Evolutionary conservation across 805 yeast species (phyloP).

Genomic region (Sporopachydermia quercuum): DNA sequence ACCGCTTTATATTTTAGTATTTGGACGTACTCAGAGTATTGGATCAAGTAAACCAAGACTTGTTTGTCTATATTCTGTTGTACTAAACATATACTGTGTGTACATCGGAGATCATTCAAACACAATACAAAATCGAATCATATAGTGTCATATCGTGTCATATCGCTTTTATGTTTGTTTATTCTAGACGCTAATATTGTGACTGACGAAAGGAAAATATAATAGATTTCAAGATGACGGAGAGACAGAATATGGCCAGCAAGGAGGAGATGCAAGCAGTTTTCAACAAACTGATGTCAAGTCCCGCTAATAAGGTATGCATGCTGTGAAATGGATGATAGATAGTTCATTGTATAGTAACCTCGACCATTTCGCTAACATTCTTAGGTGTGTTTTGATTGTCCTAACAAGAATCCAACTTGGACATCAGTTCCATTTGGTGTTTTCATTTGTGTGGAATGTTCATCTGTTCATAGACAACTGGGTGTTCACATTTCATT

Average conservation of each 20-base stretch:
- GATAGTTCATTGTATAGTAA: neutral
- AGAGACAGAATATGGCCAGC: conserved; percentile 31
- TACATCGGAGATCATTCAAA: too few relatives aligned
- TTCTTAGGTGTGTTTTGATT: conserved; percentile 64
- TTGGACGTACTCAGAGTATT: too few relatives aligned
- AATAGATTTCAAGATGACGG: neutral
- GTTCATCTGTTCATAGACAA: conserved; percentile 91
- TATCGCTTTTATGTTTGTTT: too few relatives aligned
- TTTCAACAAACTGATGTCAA: conserved; percentile 46
- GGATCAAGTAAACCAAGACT: too few relatives aligned
- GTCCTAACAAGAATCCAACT: conserved; percentile 87
- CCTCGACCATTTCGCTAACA: neutral
- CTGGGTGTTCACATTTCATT: conserved; percentile 93
- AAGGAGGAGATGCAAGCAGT: conserved; percentile 56
- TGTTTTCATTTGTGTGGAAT: conserved; percentile 79
- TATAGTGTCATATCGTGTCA: too few relatives aligned
- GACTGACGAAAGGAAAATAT: too few relatives aligned
- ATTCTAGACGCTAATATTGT: too few relatives aligned
- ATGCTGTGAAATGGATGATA: neutral
- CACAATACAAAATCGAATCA: too few relatives aligned
- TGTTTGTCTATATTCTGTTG: too few relatives aligned
- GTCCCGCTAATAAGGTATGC: conserved; percentile 52
- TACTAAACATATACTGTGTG: too few relatives aligned
- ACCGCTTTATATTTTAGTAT: too few relatives aligned
- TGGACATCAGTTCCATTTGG: conserved; percentile 99